phyloP scores from a whole-genome alignment of 2,329 filamentous ascomycete genomes.

The Hirsutella minnesotensis region DNA sequence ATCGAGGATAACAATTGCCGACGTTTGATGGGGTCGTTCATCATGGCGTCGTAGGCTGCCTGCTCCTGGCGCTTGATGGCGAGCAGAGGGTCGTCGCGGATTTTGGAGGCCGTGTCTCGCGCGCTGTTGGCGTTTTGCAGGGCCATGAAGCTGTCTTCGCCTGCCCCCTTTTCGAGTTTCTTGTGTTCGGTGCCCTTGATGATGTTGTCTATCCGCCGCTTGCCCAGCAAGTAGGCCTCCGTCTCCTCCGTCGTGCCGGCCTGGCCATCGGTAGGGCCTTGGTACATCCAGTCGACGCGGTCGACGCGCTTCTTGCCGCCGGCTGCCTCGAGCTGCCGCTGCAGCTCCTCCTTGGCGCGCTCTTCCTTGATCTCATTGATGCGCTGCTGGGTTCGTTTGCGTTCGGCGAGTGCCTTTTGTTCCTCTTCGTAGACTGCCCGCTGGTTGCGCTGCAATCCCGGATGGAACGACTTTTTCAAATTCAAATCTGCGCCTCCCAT shows the following conservation, averaged over 20 bases:
- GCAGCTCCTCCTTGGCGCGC: conserved; percentile 80
- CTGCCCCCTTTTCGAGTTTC: conserved; percentile 64
- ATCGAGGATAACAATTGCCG: conserved; percentile 55
- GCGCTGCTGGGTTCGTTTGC: conserved; percentile 85
- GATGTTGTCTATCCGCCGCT: conserved; percentile 74
- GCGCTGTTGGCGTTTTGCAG: conserved; percentile 59
- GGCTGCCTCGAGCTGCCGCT: conserved; percentile 77
- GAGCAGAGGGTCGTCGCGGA: conserved; percentile 80
- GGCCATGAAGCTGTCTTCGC: conserved; percentile 47
- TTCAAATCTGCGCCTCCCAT: conserved; percentile 96
- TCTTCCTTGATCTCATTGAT: conserved; percentile 92
- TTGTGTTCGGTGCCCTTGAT: conserved; percentile 72
- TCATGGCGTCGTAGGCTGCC: conserved; percentile 66
- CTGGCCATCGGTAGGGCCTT: conserved; percentile 68
- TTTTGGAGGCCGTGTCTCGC: conserved; percentile 73
- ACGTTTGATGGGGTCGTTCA: conserved; percentile 61
- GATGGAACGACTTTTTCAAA: conserved; percentile 91
- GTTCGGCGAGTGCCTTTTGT: conserved; percentile 83
- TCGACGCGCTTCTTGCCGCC: conserved; percentile 71
- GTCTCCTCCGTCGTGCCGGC: conserved; percentile 75
- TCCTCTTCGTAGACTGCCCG: conserved; percentile 84
- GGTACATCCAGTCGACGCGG: conserved; percentile 97
- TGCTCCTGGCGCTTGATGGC: conserved; percentile 91
- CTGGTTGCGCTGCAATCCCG: conserved; percentile 82
- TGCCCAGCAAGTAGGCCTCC: conserved; percentile 86